phyloP scores from a whole-genome alignment of 495 filamentous ascomycete genomes.

The Bacidia gigantensis region DNA sequence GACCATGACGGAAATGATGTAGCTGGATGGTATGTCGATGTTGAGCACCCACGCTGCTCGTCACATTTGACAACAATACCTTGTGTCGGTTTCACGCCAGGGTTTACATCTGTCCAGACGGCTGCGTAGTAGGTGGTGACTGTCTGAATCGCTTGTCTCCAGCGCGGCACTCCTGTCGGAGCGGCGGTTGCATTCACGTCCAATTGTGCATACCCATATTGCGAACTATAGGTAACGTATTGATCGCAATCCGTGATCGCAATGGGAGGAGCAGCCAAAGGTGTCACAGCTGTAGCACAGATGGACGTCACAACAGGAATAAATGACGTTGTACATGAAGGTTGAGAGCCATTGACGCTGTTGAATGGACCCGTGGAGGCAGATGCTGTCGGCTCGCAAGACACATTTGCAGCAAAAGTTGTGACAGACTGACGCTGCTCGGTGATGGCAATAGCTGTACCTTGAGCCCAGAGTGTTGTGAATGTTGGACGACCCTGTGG shows the following conservation, averaged over 20 bases:
- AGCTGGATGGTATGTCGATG: background rate
- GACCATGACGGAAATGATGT: background rate
- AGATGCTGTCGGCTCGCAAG: background rate
- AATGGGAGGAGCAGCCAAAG: background rate
- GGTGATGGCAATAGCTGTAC: background rate
- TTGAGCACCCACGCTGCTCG: background rate
- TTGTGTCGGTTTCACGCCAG: constrained; percentile 1
- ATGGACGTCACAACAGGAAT: constrained; percentile 2
- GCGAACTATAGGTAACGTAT: constrained; percentile 7
- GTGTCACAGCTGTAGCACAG: constrained; percentile 9
- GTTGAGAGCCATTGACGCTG: background rate
- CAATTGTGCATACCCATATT: background rate
- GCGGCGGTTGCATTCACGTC: background rate
- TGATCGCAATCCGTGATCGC: constrained; percentile 10
- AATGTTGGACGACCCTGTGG: background rate
- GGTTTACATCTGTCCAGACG: constrained; percentile 4
- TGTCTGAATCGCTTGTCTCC: background rate
- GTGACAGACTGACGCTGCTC: background rate
- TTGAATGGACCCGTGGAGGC: background rate
- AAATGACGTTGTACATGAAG: constrained; percentile 4
- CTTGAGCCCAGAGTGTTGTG: background rate
- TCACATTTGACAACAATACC: background rate
- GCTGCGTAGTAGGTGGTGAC: constrained; percentile 9
- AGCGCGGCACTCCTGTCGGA: background rate
- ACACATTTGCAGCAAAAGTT: background rate